Evolutionary conservation across 352 stramenopile species (phyloP).

Genomic region (Globisporangium rhizosaccharum): DNA sequence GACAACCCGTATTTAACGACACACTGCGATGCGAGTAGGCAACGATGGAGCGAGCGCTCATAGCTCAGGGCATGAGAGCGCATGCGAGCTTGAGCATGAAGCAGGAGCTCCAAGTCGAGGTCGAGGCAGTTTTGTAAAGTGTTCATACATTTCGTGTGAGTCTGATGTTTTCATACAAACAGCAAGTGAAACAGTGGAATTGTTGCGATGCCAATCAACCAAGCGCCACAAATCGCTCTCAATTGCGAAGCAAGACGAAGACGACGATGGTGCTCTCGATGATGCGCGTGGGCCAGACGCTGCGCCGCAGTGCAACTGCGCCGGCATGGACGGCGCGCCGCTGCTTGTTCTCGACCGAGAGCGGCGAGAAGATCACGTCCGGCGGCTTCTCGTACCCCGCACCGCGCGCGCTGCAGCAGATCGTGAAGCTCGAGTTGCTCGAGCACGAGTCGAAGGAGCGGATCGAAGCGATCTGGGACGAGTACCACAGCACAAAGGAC

Average conservation of each 20-base stretch:
- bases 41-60: neutral
- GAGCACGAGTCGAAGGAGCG: constrained; percentile 48
- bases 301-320: neutral
- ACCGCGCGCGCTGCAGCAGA: constrained; percentile 67
- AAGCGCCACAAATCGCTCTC: too few species aligned
- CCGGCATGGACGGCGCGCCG: neutral
- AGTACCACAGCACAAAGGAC: constrained; percentile 74
- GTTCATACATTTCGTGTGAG: too few species aligned
- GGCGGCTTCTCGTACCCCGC: constrained; percentile 82
- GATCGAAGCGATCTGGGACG: constrained; percentile 71
- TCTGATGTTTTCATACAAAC: too few species aligned
- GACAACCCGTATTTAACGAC: constrained; percentile 9
- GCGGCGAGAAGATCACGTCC: constrained; percentile 12
- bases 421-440: constrained; percentile 82
- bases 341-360: constrained; percentile 8
- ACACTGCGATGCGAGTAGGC: neutral
- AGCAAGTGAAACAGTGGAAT: neutral
- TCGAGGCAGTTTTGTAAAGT: too few species aligned
- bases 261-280: constrained; percentile 1
- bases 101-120: too few species aligned
- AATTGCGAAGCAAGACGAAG: too few species aligned
- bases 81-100: too few species aligned
- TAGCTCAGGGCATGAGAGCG: neutral
- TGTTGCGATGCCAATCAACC: neutral
- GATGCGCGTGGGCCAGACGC: constrained; percentile 1